A percentile compares a stretch with the other conserved stretches of the same genome.
phyloP scores from a whole-genome alignment of 345 rosid species.

The Euphorbia lathyris region DNA sequence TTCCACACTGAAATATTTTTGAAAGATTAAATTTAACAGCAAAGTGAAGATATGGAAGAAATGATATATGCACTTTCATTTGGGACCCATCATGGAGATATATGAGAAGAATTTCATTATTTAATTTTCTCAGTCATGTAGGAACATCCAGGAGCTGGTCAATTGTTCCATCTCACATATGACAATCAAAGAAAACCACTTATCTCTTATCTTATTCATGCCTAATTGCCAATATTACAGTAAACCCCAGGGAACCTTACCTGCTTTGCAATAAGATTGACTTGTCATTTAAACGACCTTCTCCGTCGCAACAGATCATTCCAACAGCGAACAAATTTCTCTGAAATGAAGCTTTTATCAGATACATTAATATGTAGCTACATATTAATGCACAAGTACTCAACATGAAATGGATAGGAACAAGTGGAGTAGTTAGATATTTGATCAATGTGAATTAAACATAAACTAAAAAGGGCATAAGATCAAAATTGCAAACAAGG shows the following conservation, averaged over 20 bases:
- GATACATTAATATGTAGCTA: constrained; percentile 22
- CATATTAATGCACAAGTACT: not conserved
- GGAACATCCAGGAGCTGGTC: constrained; percentile 5
- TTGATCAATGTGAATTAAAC: not conserved
- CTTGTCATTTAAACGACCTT: constrained; percentile 86
- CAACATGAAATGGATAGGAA: not conserved
- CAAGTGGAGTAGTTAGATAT: not conserved
- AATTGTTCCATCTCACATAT: not conserved
- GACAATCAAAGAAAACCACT: not conserved
- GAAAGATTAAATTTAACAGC: constrained; percentile 7
- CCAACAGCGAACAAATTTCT: constrained; percentile 76
- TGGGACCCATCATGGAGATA: not conserved
- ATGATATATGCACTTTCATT: not conserved
- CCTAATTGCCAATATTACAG: not conserved
- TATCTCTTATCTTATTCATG: not conserved
- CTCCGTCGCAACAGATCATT: constrained; percentile 95
- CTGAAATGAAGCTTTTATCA: constrained; percentile 48
- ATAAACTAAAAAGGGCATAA: not conserved
- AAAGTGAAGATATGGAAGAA: constrained; percentile 12
- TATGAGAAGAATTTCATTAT: too few relatives aligned
- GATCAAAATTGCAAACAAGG: not conserved
- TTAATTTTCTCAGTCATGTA: not conserved
- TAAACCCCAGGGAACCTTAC: constrained; percentile 34
- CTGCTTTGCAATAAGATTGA: constrained; percentile 87
- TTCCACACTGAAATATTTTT: constrained; percentile 48